These are phyloP conservation scores for Alternaria panax DNA, from an alignment of 2,329 filamentous ascomycete species.

Conservation along the genomic window DNA sequence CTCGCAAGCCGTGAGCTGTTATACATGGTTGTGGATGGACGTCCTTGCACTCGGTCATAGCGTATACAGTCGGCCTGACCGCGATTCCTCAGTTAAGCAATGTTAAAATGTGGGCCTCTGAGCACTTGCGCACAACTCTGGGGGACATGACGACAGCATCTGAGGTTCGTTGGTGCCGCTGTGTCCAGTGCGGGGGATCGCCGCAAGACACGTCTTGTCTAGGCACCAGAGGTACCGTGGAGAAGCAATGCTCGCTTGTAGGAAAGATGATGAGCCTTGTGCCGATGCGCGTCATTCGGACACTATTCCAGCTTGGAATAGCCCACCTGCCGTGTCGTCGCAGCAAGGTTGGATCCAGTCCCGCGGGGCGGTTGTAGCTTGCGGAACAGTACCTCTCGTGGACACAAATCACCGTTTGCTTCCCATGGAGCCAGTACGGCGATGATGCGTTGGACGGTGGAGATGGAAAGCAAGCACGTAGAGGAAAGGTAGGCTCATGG, in stretches of 20 bases:
- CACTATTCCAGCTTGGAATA: no score
- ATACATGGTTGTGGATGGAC: not conserved
- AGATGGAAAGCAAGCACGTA: not conserved
- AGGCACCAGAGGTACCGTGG: not conserved
- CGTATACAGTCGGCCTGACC: not conserved
- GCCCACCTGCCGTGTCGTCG: no score
- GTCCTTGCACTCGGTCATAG: not conserved
- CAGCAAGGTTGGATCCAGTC: no score
- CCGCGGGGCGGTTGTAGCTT: no score
- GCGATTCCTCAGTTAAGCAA: not conserved
- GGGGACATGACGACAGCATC: not conserved
- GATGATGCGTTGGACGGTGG: no score
- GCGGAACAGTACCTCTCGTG: no score
- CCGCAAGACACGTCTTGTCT: slow-evolving; percentile 4
- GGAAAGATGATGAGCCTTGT: not conserved
- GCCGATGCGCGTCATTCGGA: not conserved
- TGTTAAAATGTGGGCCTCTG: not conserved
- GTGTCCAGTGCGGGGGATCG: slow-evolving; percentile 7
- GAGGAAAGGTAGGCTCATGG: no score
- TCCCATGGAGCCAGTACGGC: no score
- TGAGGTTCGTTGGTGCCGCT: not conserved
- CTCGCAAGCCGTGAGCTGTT: not conserved
- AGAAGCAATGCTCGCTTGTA: not conserved
- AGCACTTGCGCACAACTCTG: not conserved
- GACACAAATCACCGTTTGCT: no score